Percentiles rank a stretch among this genome's conserved stretches.
phyloP scores from a whole-genome alignment of 257 asterid genomes.

The Fraxinus quadrangulata region DNA sequence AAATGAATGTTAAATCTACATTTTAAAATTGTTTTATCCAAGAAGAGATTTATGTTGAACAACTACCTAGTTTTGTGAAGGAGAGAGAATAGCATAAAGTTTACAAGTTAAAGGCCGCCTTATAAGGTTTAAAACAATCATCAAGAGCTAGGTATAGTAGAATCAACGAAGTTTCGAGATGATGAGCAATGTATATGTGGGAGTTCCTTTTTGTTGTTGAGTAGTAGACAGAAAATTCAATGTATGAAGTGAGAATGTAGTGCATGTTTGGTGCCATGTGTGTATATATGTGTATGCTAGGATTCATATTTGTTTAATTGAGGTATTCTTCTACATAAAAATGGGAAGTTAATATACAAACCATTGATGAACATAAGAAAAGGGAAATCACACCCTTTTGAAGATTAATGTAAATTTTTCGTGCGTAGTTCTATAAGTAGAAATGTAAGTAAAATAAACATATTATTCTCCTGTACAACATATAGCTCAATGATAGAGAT shows the following conservation, averaged over 20 bases:
- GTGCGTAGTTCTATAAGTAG: background rate
- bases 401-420: too few relatives aligned
- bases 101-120: background rate
- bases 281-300: background rate
- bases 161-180: background rate
- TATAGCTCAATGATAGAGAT: too few relatives aligned
- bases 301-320: background rate
- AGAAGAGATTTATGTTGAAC: too few relatives aligned
- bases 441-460: too few relatives aligned
- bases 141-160: background rate
- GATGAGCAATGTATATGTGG: background rate
- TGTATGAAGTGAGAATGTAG: background rate
- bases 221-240: background rate
- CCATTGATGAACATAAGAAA: background rate
- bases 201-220: background rate
- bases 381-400: background rate
- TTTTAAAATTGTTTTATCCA: too few relatives aligned
- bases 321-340: background rate
- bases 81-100: background rate
- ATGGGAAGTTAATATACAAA: background rate
- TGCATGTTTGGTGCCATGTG: background rate
- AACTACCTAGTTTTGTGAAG: background rate
- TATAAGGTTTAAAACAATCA: background rate
- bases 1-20: too few relatives aligned
- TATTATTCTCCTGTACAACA: too few relatives aligned